Base-by-base conservation (phyloP, 2,329 filamentous ascomycete genomes). In the Penicillium italicum region DNA sequence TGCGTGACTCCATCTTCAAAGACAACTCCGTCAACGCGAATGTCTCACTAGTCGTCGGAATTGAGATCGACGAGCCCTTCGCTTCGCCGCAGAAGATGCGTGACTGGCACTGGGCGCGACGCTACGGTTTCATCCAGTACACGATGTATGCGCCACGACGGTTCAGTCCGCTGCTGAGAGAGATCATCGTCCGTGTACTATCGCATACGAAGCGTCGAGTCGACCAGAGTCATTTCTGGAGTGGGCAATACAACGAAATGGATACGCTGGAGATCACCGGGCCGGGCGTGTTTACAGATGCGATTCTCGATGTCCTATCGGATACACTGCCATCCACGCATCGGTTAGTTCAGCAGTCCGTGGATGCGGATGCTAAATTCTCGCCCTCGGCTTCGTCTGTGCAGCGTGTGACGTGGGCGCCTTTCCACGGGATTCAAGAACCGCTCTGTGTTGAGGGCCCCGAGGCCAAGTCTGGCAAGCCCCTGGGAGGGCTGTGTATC, bases 401-500 rank as follows among this genome's bases (percentile, higher is more conserved):
- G 16, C 58, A 58, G 18, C 66, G 69, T 5, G 67, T 73, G 24
- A 72, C 70, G 1, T 73, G 71, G 71, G 67, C 68, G 1, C 70
- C 71, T 16, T 73, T 73, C 37, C 62, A 72, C 40, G 34, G 59
- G 8, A 59, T 73, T 7, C 31, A 49, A 5, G 40, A 67, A 5
- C 61, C 65, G 1, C 22, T 71, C 9, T 72, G 70, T 42, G 56
- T 70, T 1, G 60, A 67, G 11, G 64, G 58, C 0, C 55, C 56
- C 0, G 64, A 69, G 16, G 58, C 64, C 2, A 56, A 45, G 30
- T 10, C 51, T 3, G 65, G 90, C 1, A 80, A 85, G 20, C 83
- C 83, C 9, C 85, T 91, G 66, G 90, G 90, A 26, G 90, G 90
- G 4, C 85, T 96, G 59, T 96, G 96, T 88, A 86, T 96, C 7